A percentile compares a stretch with the other conserved stretches of the same genome.
Conservation (phyloP, 192 early-diverging fungal genomes). For the Funneliformis mosseae region DNA sequence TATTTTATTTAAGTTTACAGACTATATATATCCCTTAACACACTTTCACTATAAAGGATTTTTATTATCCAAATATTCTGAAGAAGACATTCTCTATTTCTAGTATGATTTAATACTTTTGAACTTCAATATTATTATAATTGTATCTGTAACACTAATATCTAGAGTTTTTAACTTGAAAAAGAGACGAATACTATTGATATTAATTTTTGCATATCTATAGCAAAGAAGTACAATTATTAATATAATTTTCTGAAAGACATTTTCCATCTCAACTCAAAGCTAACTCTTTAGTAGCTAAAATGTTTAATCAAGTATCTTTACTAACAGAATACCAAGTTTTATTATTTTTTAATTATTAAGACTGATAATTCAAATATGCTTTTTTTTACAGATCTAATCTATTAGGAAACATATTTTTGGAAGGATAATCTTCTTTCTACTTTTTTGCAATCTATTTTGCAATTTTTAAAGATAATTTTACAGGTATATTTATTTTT, state of each 20-base stretch:
- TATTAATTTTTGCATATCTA: slow-evolving; percentile 2
- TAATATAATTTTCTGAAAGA: slow-evolving; percentile 20
- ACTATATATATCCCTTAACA: slow-evolving; percentile 10
- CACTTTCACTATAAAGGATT: slow-evolving; percentile 14
- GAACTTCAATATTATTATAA: slow-evolving; percentile 26
- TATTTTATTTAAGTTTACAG: slow-evolving; percentile 3
- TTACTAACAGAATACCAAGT: slow-evolving; percentile 4
- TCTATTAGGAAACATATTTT: slow-evolving; percentile 13
- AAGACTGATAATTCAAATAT: slow-evolving; percentile 1
- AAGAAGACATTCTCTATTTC: slow-evolving; percentile 27
- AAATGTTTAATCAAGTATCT: slow-evolving; percentile 22
- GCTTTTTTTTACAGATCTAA: slow-evolving; percentile 4
- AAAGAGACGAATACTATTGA: not conserved
- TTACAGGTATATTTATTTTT: slow-evolving; percentile 1
- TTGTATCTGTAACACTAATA: not conserved
- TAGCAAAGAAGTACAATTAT: slow-evolving; percentile 3
- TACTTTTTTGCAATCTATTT: slow-evolving; percentile 1
- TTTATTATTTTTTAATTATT: slow-evolving; percentile 25
- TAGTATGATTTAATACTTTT: slow-evolving; percentile 6
- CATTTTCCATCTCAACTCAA: slow-evolving; percentile 17
- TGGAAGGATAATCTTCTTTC: not conserved
- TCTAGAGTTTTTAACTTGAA: not conserved
- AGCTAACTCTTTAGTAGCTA: slow-evolving; percentile 20
- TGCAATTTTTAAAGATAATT: slow-evolving; percentile 21
- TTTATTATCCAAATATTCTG: slow-evolving; percentile 9